These are phyloP conservation scores for Phaeosphaeria sp. DNA, from an alignment of 2,329 filamentous ascomycete species.

Conservation along the genomic window DNA sequence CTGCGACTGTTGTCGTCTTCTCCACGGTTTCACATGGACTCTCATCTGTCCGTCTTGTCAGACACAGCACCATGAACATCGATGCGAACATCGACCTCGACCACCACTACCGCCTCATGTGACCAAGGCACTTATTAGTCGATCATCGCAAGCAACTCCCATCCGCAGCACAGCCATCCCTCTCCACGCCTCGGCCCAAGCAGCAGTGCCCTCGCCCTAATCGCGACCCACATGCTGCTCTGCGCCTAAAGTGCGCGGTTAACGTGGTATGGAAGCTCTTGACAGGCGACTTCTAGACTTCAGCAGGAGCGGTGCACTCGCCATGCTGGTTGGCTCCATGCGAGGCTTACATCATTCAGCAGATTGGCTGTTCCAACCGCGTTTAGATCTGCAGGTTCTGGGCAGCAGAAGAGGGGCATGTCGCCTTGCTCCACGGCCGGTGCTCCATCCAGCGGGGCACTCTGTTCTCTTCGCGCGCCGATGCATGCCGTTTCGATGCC, in stretches of 20 bases:
- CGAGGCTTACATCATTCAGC: conserved; percentile 33
- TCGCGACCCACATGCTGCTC: conserved; percentile 22
- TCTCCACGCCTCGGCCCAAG: conserved; percentile 14
- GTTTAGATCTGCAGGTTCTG: conserved; percentile 16
- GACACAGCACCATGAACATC: neutral
- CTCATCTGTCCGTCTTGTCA: neutral
- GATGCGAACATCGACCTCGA: neutral
- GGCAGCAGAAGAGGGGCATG: conserved; percentile 27
- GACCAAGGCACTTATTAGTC: conserved; percentile 3
- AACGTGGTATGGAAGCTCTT: conserved; percentile 73
- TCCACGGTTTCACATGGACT: neutral
- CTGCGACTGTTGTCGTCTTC: neutral
- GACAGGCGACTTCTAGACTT: conserved; percentile 46
- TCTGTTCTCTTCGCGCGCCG: conserved; percentile 11
- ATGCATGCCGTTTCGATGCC: conserved; percentile 10
- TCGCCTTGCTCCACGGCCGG: conserved; percentile 21
- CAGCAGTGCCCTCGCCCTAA: conserved; percentile 7
- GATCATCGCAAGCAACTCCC: conserved; percentile 1
- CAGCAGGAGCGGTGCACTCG: conserved; percentile 16
- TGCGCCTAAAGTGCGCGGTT: conserved; percentile 19
- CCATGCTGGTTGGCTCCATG: conserved; percentile 13
- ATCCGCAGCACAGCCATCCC: conserved; percentile 10
- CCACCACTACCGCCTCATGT: neutral
- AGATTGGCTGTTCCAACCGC: conserved; percentile 19
- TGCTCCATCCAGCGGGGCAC: conserved; percentile 19